Base-by-base conservation (phyloP, 257 asterid species). In the Solanum chiquidenum region DNA sequence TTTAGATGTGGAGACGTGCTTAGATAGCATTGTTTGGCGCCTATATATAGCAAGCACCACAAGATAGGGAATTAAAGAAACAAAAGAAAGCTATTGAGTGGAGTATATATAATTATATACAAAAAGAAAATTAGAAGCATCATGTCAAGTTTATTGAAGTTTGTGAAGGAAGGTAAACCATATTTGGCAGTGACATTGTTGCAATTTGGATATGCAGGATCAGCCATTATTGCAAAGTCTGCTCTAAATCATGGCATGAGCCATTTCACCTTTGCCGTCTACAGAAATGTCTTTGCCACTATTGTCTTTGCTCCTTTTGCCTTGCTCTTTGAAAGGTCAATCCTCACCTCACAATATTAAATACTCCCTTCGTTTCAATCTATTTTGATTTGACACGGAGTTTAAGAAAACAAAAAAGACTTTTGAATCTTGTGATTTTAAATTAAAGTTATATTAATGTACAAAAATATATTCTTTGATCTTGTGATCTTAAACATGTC, bases 141-240 rank as follows among this genome's bases (percentile, higher is more conserved):
- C 58, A 84, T 85, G 42, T 33, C 84, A 69, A 21, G 66, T 84
- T 49, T 44, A 68, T n/a, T 34, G 29, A 71, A 72, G 34, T 44
- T 92, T 5, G 37, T 92, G 12, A 86, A 89, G 58, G 89, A 66
- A 90, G 83, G 90, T 84, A 92, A 87, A 83, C 95, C 96, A 31
- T 94, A 94, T 68, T 84, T 94, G 8, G 95, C 91, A 13, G 94
- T 94, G 93, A 94, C 91, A 12, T 89, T 90, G 0, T 84, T 95
- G 79, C 98, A 95, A 55, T 95, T 95, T 84, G 98, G 98, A 0
- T 95, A 95, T 27, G 98, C 98, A 4, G 98, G 98, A 18, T 93
- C 94, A 95, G 94, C 94, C 80, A 94, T 95, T 42, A 95, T 94
- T 1, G 94, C 98, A 0, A 94, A 95, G 55, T 90, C 92, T 3